Percentiles rank a stretch among this genome's conserved stretches.
Evolutionary conservation across 2,329 filamentous ascomycete genomes (phyloP).

Genomic region (Colletotrichum phormii): DNA sequence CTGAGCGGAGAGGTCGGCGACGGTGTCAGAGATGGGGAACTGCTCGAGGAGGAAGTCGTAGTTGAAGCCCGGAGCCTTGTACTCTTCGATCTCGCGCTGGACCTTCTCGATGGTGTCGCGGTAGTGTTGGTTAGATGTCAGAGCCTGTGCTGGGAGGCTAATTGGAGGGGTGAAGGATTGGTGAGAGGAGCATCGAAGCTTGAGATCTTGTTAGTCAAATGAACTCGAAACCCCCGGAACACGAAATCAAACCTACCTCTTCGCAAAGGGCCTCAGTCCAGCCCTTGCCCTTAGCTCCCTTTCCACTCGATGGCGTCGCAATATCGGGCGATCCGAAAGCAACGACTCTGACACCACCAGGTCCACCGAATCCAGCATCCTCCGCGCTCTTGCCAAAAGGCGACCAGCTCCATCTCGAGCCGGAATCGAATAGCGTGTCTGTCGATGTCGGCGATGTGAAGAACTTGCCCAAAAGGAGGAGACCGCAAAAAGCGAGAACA

Average conservation of each 20-base stretch:
- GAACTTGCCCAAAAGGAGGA: slow-evolving; percentile 44
- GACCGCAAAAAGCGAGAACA: slow-evolving; percentile 31
- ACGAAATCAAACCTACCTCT: slow-evolving; percentile 50
- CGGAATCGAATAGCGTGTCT: neutral
- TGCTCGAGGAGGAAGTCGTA: slow-evolving; percentile 56
- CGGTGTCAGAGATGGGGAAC: slow-evolving; percentile 53
- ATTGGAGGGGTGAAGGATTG: slow-evolving; percentile 57
- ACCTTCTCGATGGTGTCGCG: slow-evolving; percentile 55
- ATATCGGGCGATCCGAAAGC: slow-evolving; percentile 63
- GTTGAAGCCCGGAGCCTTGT: slow-evolving; percentile 51
- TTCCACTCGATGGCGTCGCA: slow-evolving; percentile 46
- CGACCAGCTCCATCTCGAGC: slow-evolving; percentile 28
- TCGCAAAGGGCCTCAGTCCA: slow-evolving; percentile 64
- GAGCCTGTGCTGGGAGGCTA: slow-evolving; percentile 58
- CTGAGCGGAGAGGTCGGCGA: slow-evolving; percentile 58
- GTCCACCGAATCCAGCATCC: slow-evolving; percentile 34
- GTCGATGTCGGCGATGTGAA: slow-evolving; percentile 35
- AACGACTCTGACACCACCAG: slow-evolving; percentile 58
- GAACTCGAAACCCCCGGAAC: neutral
- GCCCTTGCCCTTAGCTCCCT: slow-evolving; percentile 42
- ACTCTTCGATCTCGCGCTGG: slow-evolving; percentile 44
- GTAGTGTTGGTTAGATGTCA: slow-evolving; percentile 67
- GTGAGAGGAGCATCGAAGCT: slow-evolving; percentile 60
- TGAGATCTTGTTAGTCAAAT: slow-evolving; percentile 40
- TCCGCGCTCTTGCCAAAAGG: slow-evolving; percentile 24